Percentiles rank a stretch among this genome's conserved stretches.
Conservation (phyloP, 169 alveolate genomes). For the Plasmodium yoelii region DNA sequence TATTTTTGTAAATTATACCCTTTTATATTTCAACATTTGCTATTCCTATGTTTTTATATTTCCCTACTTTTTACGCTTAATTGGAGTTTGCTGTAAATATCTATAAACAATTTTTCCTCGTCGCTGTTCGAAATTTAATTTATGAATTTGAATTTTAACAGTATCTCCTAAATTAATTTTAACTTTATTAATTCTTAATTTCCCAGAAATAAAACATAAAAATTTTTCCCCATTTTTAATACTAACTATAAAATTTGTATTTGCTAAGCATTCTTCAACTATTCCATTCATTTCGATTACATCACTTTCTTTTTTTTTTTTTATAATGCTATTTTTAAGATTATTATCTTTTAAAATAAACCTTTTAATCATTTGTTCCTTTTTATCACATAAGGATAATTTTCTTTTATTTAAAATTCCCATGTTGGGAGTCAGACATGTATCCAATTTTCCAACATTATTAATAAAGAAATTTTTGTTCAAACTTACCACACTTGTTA, state of each 20-base stretch:
- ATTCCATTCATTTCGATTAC: conserved; percentile 68
- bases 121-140: conserved; percentile 67
- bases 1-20: too few relatives aligned
- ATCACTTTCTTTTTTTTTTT: conserved; percentile 30
- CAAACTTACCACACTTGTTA: conserved; percentile 16
- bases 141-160: conserved; percentile 62
- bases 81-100: conserved; percentile 44
- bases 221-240: conserved; percentile 71
- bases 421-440: not conserved
- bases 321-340: conserved; percentile 6
- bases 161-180: conserved; percentile 62
- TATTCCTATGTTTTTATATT: too few relatives aligned
- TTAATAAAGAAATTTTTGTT: not conserved
- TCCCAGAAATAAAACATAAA: conserved; percentile 61
- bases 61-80: conserved; percentile 9
- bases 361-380: not conserved
- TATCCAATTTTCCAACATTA: not conserved
- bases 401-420: not conserved
- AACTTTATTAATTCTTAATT: conserved; percentile 55
- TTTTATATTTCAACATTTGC: too few relatives aligned
- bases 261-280: conserved; percentile 67
- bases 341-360: conserved; percentile 1
- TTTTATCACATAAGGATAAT: not conserved
- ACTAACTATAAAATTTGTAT: conserved; percentile 65
- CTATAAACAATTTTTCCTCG: conserved; percentile 61